A percentile compares a stretch with the other conserved stretches of the same genome.
These are phyloP conservation scores for Aspergillus ochraceoroseus DNA, from an alignment of 2,329 filamentous ascomycete species.

Conservation along the genomic window DNA sequence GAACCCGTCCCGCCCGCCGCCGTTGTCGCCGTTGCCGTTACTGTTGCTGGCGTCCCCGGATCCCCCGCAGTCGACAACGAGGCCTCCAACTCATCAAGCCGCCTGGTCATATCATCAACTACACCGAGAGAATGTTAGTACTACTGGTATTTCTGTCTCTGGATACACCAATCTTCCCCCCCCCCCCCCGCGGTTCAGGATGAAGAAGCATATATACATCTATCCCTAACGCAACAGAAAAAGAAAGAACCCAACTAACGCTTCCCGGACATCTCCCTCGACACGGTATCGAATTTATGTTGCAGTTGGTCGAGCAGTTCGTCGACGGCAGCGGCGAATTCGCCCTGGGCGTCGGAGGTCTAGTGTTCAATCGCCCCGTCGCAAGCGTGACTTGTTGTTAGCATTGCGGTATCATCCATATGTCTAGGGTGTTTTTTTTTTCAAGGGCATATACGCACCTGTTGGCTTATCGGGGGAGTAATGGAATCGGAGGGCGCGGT, in stretches of 20 bases:
- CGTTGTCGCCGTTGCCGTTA: conserved; percentile 18
- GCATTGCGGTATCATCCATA: no score
- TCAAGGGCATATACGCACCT: background rate
- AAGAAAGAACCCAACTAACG: conserved; percentile 52
- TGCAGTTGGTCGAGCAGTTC: conserved; percentile 79
- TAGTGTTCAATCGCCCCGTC: no score
- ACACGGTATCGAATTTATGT: conserved; percentile 78
- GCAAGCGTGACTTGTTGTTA: conserved; percentile 2
- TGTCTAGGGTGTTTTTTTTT: background rate
- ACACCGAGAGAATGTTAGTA: conserved; percentile 1
- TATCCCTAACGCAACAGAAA: background rate
- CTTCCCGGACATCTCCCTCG: conserved; percentile 81
- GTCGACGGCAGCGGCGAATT: conserved; percentile 70
- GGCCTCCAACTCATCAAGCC: conserved; percentile 76
- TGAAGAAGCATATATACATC: background rate
- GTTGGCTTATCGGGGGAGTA: conserved; percentile 1
- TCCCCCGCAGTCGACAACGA: conserved; percentile 58
- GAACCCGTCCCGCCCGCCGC: conserved; percentile 1
- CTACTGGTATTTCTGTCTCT: background rate
- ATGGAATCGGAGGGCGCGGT: background rate
- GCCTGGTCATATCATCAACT: conserved; percentile 94
- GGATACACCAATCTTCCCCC: background rate
- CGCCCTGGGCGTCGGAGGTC: conserved; percentile 45
- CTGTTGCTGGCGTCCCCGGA: conserved; percentile 23
- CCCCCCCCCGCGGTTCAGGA: background rate